Evolutionary conservation across 2,329 filamentous ascomycete genomes (phyloP).

Genomic region (Colletotrichum caudatum): DNA sequence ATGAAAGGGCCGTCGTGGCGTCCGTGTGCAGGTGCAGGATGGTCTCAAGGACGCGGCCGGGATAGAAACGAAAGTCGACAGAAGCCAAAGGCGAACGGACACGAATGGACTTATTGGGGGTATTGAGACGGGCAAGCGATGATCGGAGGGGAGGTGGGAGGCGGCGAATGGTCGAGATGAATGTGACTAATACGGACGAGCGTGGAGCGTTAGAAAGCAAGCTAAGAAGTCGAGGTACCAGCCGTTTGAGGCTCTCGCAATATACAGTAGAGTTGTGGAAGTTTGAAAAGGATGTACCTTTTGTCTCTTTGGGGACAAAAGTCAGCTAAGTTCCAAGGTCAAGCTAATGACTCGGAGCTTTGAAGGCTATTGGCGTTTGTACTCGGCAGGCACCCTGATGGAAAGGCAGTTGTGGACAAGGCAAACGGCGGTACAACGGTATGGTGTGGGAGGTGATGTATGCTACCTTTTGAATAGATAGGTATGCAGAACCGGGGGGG

Average conservation of each 20-base stretch:
- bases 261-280: slow-evolving; percentile 22
- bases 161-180: slow-evolving; percentile 17
- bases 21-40: slow-evolving; percentile 36
- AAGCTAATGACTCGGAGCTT: slow-evolving; percentile 44
- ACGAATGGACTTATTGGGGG: slow-evolving; percentile 8
- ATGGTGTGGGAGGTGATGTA: slow-evolving; percentile 7
- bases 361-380: slow-evolving; percentile 28
- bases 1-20: slow-evolving; percentile 33
- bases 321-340: slow-evolving; percentile 42
- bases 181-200: slow-evolving; percentile 41
- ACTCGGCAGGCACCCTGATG: slow-evolving; percentile 26
- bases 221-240: slow-evolving; percentile 25
- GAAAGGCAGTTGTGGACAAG: slow-evolving; percentile 5
- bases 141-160: slow-evolving; percentile 19
- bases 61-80: slow-evolving; percentile 15
- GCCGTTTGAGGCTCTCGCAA: slow-evolving; percentile 35
- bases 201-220: slow-evolving; percentile 34
- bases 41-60: slow-evolving; percentile 20
- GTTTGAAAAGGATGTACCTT: slow-evolving; percentile 33
- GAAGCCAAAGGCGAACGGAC: slow-evolving; percentile 2
- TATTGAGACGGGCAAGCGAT: slow-evolving; percentile 14
- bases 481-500: slow-evolving; percentile 14
- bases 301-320: slow-evolving; percentile 14
- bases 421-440: slow-evolving; percentile 33
- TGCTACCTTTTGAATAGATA: not conserved